Evolutionary conservation across 2,329 filamentous ascomycete genomes (phyloP).

Genomic region (Hortaea sp.): DNA sequence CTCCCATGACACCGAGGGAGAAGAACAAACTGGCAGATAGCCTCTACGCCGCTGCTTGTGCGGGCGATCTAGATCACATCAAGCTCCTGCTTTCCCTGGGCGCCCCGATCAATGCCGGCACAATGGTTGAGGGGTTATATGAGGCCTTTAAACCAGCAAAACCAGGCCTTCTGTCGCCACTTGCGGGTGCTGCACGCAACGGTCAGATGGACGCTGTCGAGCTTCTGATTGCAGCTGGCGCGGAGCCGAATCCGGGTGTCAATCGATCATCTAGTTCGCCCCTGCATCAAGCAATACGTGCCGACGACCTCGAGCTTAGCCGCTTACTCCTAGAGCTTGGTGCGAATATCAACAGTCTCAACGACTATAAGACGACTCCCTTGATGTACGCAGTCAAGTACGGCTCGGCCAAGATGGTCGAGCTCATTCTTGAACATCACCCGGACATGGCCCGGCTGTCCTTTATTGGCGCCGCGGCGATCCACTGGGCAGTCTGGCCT

Average conservation of each 20-base stretch:
- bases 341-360: conserved; percentile 17
- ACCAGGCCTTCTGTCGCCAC: conserved; percentile 20
- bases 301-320: conserved; percentile 18
- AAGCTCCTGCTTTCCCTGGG: conserved; percentile 17
- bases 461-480: conserved; percentile 22
- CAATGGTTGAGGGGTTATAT: conserved; percentile 19
- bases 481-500: conserved; percentile 22
- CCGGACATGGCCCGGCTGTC: conserved; percentile 17
- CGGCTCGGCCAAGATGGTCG: conserved; percentile 14
- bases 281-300: conserved; percentile 22
- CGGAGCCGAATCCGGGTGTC: conserved; percentile 18
- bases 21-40: conserved; percentile 14
- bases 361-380: conserved; percentile 22
- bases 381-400: conserved; percentile 26
- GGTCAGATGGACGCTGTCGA: conserved; percentile 18
- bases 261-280: conserved; percentile 20
- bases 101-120: conserved; percentile 18
- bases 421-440: conserved; percentile 16
- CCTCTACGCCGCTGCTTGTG: conserved; percentile 21
- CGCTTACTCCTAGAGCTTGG: conserved; percentile 12
- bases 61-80: conserved; percentile 20
- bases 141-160: conserved; percentile 26
- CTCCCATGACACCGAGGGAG: conserved; percentile 9
- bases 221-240: conserved; percentile 19
- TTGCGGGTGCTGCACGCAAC: conserved; percentile 22